These are phyloP conservation scores for Avena insularis DNA, from an alignment of 176 grass and related monocot species.

Conservation along the genomic window DNA sequence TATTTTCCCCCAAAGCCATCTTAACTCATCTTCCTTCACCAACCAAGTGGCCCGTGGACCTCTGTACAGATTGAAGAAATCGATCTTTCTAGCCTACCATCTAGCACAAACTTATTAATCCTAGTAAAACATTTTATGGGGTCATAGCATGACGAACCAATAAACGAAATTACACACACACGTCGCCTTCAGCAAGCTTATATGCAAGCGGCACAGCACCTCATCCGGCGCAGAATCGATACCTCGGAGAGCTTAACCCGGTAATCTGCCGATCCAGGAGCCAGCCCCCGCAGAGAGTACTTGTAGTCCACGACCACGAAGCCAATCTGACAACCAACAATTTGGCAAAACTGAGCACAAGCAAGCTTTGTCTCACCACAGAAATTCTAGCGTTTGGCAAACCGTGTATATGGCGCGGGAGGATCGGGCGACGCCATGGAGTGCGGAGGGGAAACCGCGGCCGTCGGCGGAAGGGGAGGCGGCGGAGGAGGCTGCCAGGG, in stretches of 20 bases:
- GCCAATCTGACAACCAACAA: constrained; percentile 59
- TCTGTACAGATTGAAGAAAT: not conserved
- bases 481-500: constrained; percentile 32
- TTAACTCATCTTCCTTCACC: not conserved
- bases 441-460: constrained; percentile 30
- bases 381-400: not conserved
- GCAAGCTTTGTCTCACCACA: not conserved
- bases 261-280: constrained; percentile 60
- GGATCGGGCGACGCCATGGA: constrained; percentile 72
- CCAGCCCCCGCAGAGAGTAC: constrained; percentile 59
- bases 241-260: constrained; percentile 80
- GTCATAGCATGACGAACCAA: not conserved
- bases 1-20: not conserved
- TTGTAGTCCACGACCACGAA: constrained; percentile 86
- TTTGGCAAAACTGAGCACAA: not conserved
- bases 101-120: not conserved
- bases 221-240: not conserved
- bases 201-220: not conserved
- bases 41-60: not conserved
- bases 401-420: constrained; percentile 83
- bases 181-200: not conserved
- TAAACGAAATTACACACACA: not conserved
- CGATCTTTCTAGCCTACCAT: constrained; percentile 25
- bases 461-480: constrained; percentile 34
- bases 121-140: not conserved